Conservation (phyloP, 1,284 basidiomycete genomes). For the Puccinia horiana region DNA sequence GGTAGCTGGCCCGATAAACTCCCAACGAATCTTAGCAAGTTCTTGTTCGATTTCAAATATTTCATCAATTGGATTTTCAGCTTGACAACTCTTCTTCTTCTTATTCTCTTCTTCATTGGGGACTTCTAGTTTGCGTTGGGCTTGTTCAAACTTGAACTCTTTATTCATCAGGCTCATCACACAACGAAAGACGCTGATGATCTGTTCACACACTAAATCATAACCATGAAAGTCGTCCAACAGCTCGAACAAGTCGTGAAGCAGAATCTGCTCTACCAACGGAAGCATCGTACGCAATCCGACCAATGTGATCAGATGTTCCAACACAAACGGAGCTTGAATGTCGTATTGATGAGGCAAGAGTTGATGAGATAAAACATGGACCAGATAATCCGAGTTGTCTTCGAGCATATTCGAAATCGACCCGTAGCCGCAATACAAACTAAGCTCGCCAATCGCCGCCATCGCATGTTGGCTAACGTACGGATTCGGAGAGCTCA, state of each 20-base stretch:
- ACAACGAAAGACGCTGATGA: conserved; percentile 21
- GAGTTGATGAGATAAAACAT: conserved; percentile 13
- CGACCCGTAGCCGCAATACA: conserved; percentile 27
- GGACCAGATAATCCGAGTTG: conserved; percentile 30
- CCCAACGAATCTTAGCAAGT: not conserved
- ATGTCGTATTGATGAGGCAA: conserved; percentile 32
- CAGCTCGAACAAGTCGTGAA: conserved; percentile 25
- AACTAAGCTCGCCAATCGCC: conserved; percentile 8
- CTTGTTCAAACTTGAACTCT: not conserved
- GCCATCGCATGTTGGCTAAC: conserved; percentile 27
- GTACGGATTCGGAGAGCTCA: conserved; percentile 12
- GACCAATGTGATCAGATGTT: conserved; percentile 34
- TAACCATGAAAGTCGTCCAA: conserved; percentile 37
- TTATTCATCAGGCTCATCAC: conserved; percentile 29
- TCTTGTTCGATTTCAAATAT: conserved; percentile 24
- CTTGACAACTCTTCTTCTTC: not conserved
- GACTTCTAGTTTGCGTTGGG: not conserved
- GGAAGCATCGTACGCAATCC: conserved; percentile 21
- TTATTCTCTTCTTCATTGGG: not conserved
- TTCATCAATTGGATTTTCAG: conserved; percentile 16
- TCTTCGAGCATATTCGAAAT: conserved; percentile 31
- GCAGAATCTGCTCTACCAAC: conserved; percentile 12
- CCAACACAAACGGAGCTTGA: conserved; percentile 29
- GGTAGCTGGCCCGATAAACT: not conserved
- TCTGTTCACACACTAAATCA: conserved; percentile 22